These are phyloP conservation scores for Colletotrichum spaethianum DNA, from an alignment of 2,329 filamentous ascomycete species.

Conservation along the genomic window DNA sequence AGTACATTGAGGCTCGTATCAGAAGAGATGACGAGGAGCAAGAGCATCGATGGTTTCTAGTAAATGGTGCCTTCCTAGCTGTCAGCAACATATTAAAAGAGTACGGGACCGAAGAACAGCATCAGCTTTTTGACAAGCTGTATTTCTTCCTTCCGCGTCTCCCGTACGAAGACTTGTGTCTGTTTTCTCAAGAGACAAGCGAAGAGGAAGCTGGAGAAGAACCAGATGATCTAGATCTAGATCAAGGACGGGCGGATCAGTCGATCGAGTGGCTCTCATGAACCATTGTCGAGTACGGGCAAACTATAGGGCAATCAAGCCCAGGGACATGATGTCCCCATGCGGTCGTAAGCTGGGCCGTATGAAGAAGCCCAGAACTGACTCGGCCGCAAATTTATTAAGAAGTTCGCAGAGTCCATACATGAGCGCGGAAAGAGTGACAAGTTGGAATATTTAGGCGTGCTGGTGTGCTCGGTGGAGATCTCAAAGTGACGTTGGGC, in stretches of 20 bases:
- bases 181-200: not conserved
- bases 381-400: not conserved
- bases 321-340: not conserved
- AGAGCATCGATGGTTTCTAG: not conserved
- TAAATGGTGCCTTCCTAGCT: not conserved
- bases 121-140: not conserved
- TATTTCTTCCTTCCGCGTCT: not conserved
- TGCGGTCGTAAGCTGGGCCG: not conserved
- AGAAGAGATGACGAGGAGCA: not conserved
- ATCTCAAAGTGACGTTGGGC: slow-evolving; percentile 11
- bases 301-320: not conserved
- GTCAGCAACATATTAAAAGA: too few relatives aligned
- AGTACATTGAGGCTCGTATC: not conserved
- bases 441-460: not conserved
- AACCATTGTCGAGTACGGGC: not conserved
- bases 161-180: not conserved
- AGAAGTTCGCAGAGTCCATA: not conserved
- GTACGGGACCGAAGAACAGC: not conserved
- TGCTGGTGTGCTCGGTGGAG: slow-evolving; percentile 6
- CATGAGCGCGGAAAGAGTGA: not conserved
- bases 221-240: not conserved
- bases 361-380: not conserved
- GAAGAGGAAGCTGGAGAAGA: not conserved
- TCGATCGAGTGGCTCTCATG: not conserved
- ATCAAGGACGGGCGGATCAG: too few relatives aligned